Percentiles rank a stretch among this genome's conserved stretches.
phyloP scores from a whole-genome alignment of 1,139 yeast species.

The Candida sojae region DNA sequence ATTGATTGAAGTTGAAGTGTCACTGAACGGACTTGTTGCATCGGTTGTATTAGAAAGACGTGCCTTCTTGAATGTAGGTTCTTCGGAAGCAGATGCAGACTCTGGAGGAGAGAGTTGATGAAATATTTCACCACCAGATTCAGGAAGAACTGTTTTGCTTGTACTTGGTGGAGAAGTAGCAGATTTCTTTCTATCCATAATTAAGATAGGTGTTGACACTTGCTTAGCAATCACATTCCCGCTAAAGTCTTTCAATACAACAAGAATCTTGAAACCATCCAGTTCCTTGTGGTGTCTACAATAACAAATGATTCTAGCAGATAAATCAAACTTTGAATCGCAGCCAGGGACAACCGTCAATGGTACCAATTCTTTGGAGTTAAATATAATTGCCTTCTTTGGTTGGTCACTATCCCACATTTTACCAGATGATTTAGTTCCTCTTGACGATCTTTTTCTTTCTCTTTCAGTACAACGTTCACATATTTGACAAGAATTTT shows the following conservation, averaged over 20 bases:
- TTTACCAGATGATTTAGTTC: conserved; percentile 56
- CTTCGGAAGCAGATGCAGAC: conserved; percentile 69
- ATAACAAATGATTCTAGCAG: conserved; percentile 89
- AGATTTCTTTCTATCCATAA: conserved; percentile 88
- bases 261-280: conserved; percentile 74
- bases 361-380: conserved; percentile 82
- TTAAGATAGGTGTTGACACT: conserved; percentile 74
- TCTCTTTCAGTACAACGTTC: conserved; percentile 87
- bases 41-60: conserved; percentile 44
- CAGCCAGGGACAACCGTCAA: conserved; percentile 40
- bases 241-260: conserved; percentile 62
- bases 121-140: conserved; percentile 9
- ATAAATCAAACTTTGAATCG: conserved; percentile 55
- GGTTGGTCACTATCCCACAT: conserved; percentile 71
- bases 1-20: conserved; percentile 37
- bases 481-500: conserved; percentile 73
- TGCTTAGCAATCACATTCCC: conserved; percentile 73
- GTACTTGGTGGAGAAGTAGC: conserved; percentile 12
- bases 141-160: conserved; percentile 22
- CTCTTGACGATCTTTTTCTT: conserved; percentile 88
- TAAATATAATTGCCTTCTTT: conserved; percentile 84
- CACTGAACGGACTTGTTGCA: conserved; percentile 48
- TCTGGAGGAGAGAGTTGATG: conserved; percentile 56
- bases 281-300: conserved; percentile 92
- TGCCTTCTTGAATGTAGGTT: conserved; percentile 41